phyloP scores from a whole-genome alignment of 306 rosid genomes.

The Malus fusca region DNA sequence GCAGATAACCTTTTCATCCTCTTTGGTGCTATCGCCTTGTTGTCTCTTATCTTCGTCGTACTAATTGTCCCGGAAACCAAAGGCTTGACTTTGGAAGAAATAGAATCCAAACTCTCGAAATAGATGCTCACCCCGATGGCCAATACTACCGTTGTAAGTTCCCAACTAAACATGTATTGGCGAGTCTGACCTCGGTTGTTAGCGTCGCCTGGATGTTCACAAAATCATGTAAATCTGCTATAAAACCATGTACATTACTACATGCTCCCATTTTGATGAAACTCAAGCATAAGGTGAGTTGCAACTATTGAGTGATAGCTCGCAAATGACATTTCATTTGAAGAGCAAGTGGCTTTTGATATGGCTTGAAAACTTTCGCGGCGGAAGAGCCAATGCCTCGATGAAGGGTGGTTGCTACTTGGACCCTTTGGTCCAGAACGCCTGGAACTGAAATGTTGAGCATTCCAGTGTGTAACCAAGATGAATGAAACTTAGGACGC shows the following conservation, averaged over 20 bases:
- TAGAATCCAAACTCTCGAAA: constrained; percentile 79
- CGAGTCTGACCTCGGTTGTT: background rate
- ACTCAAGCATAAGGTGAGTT: background rate
- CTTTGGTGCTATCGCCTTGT: constrained; percentile 68
- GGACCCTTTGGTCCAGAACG: background rate
- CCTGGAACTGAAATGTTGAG: background rate
- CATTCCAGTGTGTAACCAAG: background rate
- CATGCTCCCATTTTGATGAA: background rate
- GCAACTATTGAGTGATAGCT: background rate
- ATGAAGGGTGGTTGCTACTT: background rate
- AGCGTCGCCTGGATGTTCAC: background rate
- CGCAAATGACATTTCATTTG: background rate
- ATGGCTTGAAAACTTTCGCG: background rate
- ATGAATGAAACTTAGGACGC: background rate
- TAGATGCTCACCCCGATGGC: constrained; percentile 12
- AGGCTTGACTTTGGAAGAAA: constrained; percentile 92
- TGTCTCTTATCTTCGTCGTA: constrained; percentile 59
- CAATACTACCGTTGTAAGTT: background rate
- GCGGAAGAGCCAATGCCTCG: background rate
- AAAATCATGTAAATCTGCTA: background rate
- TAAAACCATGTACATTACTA: background rate
- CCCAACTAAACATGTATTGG: background rate
- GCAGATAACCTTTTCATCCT: constrained; percentile 93
- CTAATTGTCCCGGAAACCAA: constrained; percentile 81
- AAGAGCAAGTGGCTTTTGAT: background rate